Evolutionary conservation across 2,329 filamentous ascomycete genomes (phyloP).

Genomic region (Pseudocercospora eumusae): DNA sequence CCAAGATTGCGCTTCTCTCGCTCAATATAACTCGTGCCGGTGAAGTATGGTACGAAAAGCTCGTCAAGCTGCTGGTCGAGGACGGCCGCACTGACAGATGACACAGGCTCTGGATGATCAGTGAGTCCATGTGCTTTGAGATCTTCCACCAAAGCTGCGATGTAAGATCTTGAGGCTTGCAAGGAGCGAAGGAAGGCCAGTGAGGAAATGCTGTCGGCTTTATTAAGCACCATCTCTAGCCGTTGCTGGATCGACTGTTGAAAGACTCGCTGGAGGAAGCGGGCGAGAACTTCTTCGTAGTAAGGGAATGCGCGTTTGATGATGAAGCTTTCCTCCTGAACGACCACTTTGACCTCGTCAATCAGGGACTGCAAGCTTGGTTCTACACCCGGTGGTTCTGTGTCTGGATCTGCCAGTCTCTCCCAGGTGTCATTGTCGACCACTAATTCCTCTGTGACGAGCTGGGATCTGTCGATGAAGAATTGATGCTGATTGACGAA

Average conservation of each 20-base stretch:
- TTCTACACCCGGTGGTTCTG: conserved; percentile 87
- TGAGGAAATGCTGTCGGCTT: conserved; percentile 87
- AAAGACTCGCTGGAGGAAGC: conserved; percentile 93
- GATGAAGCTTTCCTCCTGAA: conserved; percentile 95
- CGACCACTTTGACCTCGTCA: conserved; percentile 91
- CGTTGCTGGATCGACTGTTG: conserved; percentile 97
- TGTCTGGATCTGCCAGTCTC: conserved; percentile 87
- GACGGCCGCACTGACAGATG: conserved; percentile 74
- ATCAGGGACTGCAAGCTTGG: conserved; percentile 87
- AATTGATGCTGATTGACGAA: conserved; percentile 99
- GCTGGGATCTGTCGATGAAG: conserved; percentile 93
- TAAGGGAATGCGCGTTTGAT: conserved; percentile 96
- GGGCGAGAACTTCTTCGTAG: conserved; percentile 88
- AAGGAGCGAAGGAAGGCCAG: conserved; percentile 87
- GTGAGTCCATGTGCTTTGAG: conserved; percentile 92
- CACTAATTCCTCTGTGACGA: conserved; percentile 82
- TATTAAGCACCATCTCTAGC: conserved; percentile 91
- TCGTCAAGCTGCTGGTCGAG: conserved; percentile 69
- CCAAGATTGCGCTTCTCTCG: conserved; percentile 68
- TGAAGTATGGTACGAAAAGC: conserved; percentile 66
- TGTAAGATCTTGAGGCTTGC: conserved; percentile 87
- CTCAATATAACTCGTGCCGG: conserved; percentile 66
- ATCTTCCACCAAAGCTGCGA: conserved; percentile 84
- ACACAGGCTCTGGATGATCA: conserved; percentile 89
- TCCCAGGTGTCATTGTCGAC: conserved; percentile 79